These are phyloP conservation scores for Tulasnella sp. DNA, from an alignment of 768 basidiomycete species.

Conservation along the genomic window DNA sequence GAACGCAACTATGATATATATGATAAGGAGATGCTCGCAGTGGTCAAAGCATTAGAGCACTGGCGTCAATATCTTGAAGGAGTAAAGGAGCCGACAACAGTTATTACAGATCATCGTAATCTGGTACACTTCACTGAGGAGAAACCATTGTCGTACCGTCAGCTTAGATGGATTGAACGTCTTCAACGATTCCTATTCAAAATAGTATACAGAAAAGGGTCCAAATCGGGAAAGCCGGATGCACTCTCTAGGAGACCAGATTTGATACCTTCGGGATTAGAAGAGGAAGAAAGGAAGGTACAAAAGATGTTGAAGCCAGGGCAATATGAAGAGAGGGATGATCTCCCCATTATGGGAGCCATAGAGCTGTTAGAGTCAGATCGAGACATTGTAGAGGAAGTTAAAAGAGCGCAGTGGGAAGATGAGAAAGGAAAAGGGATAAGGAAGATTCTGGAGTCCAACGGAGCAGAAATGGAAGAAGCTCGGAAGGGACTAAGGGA, in stretches of 20 bases:
- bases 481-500: background rate
- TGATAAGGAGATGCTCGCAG: conserved; percentile 26
- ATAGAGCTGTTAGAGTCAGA: background rate
- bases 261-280: background rate
- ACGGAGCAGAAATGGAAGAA: background rate
- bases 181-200: conserved; percentile 8
- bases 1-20: conserved; percentile 20
- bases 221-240: background rate
- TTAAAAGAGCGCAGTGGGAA: background rate
- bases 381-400: background rate
- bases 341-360: background rate
- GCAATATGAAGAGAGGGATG: too few relatives aligned
- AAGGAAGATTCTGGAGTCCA: background rate
- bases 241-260: background rate
- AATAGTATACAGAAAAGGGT: conserved; percentile 14
- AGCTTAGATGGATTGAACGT: conserved; percentile 20
- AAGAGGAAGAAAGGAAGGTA: background rate
- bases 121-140: conserved; percentile 15
- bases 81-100: conserved; percentile 15
- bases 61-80: conserved; percentile 21
- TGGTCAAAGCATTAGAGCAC: conserved; percentile 16
- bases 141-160: conserved; percentile 18
- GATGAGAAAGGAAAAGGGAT: background rate
- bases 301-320: background rate
- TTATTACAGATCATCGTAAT: conserved; percentile 22